Evolutionary conservation across 208 protist genomes (phyloP).

Genomic region (Acanthamoeba sp.): DNA sequence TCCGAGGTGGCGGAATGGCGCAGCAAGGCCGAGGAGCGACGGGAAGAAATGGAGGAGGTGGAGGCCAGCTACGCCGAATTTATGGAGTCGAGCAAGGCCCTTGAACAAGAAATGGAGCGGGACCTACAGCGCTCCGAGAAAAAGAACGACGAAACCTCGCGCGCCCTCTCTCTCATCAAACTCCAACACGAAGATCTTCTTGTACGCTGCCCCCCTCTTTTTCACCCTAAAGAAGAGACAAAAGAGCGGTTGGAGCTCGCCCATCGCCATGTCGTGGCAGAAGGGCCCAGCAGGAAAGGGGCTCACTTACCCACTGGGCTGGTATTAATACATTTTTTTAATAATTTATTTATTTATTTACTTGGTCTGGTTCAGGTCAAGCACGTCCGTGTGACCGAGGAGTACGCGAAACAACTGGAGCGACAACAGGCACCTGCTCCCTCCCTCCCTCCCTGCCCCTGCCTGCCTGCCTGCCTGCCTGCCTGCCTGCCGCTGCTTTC

Average conservation of each 20-base stretch:
- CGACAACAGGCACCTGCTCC: conserved; percentile 55
- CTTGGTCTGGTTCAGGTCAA: too few species aligned
- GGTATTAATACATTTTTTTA: too few species aligned
- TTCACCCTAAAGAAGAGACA: neutral
- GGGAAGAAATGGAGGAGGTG: conserved; percentile 80
- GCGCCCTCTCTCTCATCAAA: conserved; percentile 70
- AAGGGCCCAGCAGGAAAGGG: too few species aligned
- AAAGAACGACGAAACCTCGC: conserved; percentile 76
- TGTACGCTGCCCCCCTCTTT: neutral
- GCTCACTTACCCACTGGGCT: too few species aligned
- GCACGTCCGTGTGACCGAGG: conserved; percentile 48
- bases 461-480: too few species aligned
- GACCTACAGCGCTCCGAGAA: conserved; percentile 80
- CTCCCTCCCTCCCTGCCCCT: conserved; percentile 30
- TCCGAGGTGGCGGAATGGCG: neutral
- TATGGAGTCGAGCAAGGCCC: conserved; percentile 80
- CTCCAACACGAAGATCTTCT: conserved; percentile 61
- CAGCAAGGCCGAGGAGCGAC: conserved; percentile 70
- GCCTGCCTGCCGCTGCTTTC: too few species aligned
- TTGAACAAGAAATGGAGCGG: conserved; percentile 84
- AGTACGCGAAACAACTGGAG: conserved; percentile 73
- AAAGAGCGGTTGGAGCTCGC: too few species aligned
- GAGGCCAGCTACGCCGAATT: conserved; percentile 80
- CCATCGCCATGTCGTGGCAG: too few species aligned
- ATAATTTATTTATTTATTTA: too few species aligned